phyloP scores from a whole-genome alignment of 805 yeast genomes.

The Metschnikowia matae region DNA sequence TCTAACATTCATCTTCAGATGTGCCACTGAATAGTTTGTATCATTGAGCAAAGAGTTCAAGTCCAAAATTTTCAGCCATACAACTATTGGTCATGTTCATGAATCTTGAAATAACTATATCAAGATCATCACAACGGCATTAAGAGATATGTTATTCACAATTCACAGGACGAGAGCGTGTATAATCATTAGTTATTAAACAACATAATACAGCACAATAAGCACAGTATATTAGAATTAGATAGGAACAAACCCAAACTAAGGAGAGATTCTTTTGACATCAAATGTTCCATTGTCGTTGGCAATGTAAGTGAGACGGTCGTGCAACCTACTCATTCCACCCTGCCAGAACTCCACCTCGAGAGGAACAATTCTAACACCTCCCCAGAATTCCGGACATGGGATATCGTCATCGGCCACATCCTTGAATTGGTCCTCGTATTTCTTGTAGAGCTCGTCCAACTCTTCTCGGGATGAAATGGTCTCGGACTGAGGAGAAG shows the following conservation, averaged over 20 bases:
- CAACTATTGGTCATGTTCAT: no score
- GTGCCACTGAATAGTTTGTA: no score
- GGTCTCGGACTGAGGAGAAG: constrained; percentile 78
- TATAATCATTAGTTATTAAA: no score
- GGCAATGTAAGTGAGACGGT: constrained; percentile 64
- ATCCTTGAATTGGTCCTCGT: constrained; percentile 56
- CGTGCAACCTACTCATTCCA: constrained; percentile 83
- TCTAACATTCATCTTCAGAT: no score
- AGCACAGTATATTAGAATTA: no score
- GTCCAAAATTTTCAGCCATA: no score
- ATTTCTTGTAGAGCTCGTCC: constrained; percentile 46
- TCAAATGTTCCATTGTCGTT: constrained; percentile 51
- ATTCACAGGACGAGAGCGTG: no score
- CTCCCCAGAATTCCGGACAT: constrained; percentile 96
- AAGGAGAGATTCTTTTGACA: constrained; percentile 70
- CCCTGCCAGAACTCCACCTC: constrained; percentile 99
- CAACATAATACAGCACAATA: no score
- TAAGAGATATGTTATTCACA: no score
- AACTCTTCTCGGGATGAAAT: constrained; percentile 59
- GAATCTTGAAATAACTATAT: no score
- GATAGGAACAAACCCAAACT: neutral
- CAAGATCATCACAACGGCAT: no score
- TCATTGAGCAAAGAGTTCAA: no score
- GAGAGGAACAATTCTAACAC: constrained; percentile 78
- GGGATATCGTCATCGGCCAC: constrained; percentile 61